Evolutionary conservation across 305 asterid species (phyloP).

Genomic region (Caryopteris hybrid): DNA sequence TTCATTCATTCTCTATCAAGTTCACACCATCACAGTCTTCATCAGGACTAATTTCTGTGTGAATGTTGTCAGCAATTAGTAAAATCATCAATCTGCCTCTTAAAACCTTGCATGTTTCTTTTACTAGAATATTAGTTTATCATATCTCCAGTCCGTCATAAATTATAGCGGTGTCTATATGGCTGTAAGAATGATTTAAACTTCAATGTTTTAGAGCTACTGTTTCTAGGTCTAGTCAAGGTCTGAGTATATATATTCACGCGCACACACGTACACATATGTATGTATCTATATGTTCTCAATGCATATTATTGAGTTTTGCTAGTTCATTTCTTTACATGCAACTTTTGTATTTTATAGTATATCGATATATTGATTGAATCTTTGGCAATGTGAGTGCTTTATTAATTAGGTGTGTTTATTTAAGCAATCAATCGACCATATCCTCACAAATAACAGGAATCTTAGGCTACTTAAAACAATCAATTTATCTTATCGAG

Average conservation of each 20-base stretch:
- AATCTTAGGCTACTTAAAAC: neutral
- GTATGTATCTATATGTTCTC: neutral
- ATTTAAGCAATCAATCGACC: neutral
- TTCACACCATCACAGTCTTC: neutral
- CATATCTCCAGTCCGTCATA: neutral
- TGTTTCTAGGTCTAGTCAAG: conserved; percentile 11
- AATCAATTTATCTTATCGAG: conserved; percentile 21
- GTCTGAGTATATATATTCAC: neutral
- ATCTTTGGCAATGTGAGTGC: neutral
- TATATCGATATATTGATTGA: conserved; percentile 2
- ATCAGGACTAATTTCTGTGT: neutral
- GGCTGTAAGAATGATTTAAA: neutral
- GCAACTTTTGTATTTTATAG: neutral
- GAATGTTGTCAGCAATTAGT: neutral
- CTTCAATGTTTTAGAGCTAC: neutral
- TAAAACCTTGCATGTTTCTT: neutral
- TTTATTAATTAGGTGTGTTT: neutral
- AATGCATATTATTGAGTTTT: conserved; percentile 14
- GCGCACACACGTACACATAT: too few species aligned
- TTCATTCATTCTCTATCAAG: neutral
- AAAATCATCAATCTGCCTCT: neutral
- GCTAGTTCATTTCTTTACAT: conserved; percentile 4
- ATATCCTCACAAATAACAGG: conserved; percentile 5
- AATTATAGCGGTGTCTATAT: neutral
- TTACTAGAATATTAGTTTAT: neutral